These are phyloP conservation scores for Striga asiatica DNA, from an alignment of 257 asterid genomes.

Conservation along the genomic window DNA sequence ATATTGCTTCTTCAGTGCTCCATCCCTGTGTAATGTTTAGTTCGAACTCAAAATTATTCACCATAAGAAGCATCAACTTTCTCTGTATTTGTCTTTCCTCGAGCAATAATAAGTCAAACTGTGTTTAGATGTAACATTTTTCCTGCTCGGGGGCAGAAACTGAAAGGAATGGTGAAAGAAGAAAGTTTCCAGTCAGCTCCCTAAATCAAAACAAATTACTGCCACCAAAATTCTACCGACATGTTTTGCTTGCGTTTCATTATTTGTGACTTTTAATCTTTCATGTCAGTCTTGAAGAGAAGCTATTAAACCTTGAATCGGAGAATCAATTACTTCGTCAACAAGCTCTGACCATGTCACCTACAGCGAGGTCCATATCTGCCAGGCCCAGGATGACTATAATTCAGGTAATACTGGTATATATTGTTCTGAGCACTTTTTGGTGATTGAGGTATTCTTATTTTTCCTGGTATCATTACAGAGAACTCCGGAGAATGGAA, in stretches of 20 bases:
- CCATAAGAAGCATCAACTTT: constrained; percentile 3
- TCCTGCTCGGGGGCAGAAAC: neutral
- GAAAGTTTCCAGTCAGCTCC: neutral
- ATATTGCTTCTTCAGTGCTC: neutral
- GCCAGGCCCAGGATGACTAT: constrained; percentile 66
- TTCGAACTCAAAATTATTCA: too few species aligned
- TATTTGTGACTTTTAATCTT: constrained; percentile 15
- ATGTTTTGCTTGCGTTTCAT: neutral
- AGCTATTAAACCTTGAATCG: constrained; percentile 80
- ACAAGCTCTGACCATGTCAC: constrained; percentile 93
- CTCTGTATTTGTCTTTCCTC: neutral
- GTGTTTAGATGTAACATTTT: neutral
- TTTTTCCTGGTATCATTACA: constrained; percentile 29
- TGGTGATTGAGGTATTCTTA: constrained; percentile 19
- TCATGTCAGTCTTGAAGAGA: constrained; percentile 83
- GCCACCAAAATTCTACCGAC: constrained; percentile 2
- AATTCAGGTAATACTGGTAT: constrained; percentile 44
- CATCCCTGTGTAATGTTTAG: neutral
- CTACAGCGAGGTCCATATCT: constrained; percentile 75
- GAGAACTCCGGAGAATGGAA: constrained; percentile 82
- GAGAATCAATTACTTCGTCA: constrained; percentile 98
- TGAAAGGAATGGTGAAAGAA: neutral
- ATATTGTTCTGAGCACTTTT: constrained; percentile 10
- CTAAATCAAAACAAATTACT: constrained; percentile 1
- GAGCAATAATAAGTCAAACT: neutral